A percentile compares a stretch with the other conserved stretches of the same genome.
Conservation (phyloP, 768 basidiomycete genomes). For the Tulasnella sp. region DNA sequence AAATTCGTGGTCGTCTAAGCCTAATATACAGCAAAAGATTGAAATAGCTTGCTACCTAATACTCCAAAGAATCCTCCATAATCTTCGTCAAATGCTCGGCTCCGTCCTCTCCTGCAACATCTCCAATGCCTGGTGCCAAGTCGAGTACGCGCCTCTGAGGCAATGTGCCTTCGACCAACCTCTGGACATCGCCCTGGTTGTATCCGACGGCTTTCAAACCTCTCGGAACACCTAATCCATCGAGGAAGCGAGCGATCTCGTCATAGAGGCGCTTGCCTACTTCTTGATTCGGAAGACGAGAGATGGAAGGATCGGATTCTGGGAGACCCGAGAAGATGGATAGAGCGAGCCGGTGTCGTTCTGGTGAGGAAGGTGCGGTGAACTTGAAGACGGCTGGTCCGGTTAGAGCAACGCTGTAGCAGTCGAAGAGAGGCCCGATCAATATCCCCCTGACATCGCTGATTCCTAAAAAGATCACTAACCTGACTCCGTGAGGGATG, state of each 20-base stretch:
- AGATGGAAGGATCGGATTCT: conserved; percentile 53
- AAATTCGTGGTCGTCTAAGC: neutral
- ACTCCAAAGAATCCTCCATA: conserved; percentile 70
- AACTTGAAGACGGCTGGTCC: conserved; percentile 96
- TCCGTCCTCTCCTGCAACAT: conserved; percentile 75
- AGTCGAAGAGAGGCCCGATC: conserved; percentile 3
- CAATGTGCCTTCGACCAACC: conserved; percentile 82
- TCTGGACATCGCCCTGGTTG: conserved; percentile 52
- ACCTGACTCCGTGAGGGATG: conserved; percentile 88
- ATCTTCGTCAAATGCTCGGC: conserved; percentile 73
- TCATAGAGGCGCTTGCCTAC: conserved; percentile 75
- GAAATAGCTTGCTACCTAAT: conserved; percentile 34
- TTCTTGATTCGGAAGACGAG: conserved; percentile 67
- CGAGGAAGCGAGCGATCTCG: conserved; percentile 81
- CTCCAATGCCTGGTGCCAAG: conserved; percentile 79
- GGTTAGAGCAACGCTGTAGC: conserved; percentile 67
- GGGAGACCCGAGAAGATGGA: conserved; percentile 69
- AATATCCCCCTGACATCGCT: neutral
- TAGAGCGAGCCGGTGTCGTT: conserved; percentile 81
- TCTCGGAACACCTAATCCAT: conserved; percentile 74
- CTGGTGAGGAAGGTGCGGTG: conserved; percentile 87
- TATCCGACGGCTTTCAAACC: conserved; percentile 81
- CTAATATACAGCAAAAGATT: neutral
- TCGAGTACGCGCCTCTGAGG: conserved; percentile 90
- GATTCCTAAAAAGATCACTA: conserved; percentile 22